Base-by-base conservation (phyloP, 352 stramenopile genomes). In the Thalassiosira mediterranea region DNA sequence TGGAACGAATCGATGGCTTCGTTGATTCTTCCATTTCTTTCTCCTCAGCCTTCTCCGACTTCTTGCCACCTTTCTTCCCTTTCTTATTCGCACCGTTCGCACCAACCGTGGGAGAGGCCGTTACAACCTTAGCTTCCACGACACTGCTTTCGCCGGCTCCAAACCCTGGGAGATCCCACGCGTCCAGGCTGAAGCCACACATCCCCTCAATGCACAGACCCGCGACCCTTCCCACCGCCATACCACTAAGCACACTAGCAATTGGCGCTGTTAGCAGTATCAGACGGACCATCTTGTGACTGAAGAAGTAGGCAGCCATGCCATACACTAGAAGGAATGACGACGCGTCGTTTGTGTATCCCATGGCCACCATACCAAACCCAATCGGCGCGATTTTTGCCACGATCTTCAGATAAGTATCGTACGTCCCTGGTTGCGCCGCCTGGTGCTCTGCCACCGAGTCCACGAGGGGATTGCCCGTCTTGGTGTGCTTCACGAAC, bases 401-500 rank as follows among this genome's bases (percentile, higher is more conserved):
- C 28, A 93, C 71, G 58, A 91, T 73, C 54, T 90, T 63, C 19
- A 95, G 63, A 47, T 94, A 95, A 62, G 94, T 88, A 56, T 88
- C 86, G 56, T 94, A 95, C 7, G 91, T 83, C 15, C 74, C 47
- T 5, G 66, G 58, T 34, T 56, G 81, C 28, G 89, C 88, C 7
- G 88, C 82, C 69, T 95, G 89, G 82, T 95, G 91, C 64, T 95
- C 91, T 8, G 91, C 91, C 7, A 95, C 91, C 31, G 68, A 88
- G 81, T 95, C 91, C 0, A 95, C 91, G 11, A 95, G 69, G 7
- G 91, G 91, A 75, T 95, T 95, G 26, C 91, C 92, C 1, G 92
- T 96, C 53, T 92, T 92, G 0, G 91, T 95, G 68, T 96, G 92
- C 44, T 91, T 68, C 3, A 96, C 92, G 78, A 96, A 96, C 17